Evolutionary conservation across 2,329 filamentous ascomycete species (phyloP).

Genomic region (Aureobasidium sp.): DNA sequence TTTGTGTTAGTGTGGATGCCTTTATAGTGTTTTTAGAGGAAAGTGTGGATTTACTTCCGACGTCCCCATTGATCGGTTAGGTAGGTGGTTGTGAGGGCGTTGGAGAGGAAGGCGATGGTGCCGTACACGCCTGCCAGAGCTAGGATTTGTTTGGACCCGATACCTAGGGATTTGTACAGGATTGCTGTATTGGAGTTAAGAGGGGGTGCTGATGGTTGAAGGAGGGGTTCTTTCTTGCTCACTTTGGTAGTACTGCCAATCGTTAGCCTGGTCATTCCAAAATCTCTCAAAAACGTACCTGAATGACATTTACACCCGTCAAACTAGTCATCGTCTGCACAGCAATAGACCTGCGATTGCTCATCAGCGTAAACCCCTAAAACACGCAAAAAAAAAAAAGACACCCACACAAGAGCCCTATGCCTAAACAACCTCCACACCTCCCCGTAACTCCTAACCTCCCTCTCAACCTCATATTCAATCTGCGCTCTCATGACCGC

Average conservation of each 20-base stretch:
- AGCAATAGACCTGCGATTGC: slow-evolving; percentile 33
- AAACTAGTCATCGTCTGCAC: slow-evolving; percentile 50
- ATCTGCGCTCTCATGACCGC: slow-evolving; percentile 39
- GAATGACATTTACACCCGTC: slow-evolving; percentile 51
- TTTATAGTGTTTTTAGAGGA: background rate
- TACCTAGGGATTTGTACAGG: slow-evolving; percentile 47
- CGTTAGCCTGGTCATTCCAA: background rate
- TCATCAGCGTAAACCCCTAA: background rate
- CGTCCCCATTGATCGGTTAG: slow-evolving; percentile 51
- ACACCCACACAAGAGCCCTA: slow-evolving; percentile 37
- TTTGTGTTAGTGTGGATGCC: background rate
- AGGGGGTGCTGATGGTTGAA: background rate
- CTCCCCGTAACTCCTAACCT: slow-evolving; percentile 44
- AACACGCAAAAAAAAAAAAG: background rate
- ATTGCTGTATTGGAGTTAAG: slow-evolving; percentile 32
- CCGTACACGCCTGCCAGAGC: slow-evolving; percentile 48
- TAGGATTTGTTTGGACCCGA: slow-evolving; percentile 41
- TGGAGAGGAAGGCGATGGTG: slow-evolving; percentile 43
- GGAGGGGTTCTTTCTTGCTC: background rate
- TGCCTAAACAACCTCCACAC: slow-evolving; percentile 45
- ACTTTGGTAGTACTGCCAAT: slow-evolving; percentile 13
- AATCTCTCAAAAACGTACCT: slow-evolving; percentile 19
- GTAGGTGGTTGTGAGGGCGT: slow-evolving; percentile 43
- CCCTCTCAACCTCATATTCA: slow-evolving; percentile 49
- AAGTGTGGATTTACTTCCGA: slow-evolving; percentile 32